Evolutionary conservation across 805 yeast genomes (phyloP).

Genomic region (Pichia nanzhaoensis): DNA sequence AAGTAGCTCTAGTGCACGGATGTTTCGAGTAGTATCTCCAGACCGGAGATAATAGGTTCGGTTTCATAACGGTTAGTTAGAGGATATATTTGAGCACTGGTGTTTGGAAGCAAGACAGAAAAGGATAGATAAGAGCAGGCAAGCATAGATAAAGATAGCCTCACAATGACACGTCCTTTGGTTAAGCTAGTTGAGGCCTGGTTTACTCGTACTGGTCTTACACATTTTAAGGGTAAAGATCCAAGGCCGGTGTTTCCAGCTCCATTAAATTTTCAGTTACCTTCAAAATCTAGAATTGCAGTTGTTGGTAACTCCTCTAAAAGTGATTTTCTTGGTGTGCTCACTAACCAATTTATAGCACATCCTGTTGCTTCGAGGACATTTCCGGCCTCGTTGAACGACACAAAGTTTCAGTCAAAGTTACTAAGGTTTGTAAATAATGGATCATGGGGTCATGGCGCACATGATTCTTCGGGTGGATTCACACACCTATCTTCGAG

Average conservation of each 20-base stretch:
- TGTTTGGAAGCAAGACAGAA: too few relatives aligned
- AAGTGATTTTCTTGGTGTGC: slow-evolving; percentile 43
- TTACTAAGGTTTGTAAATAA: slow-evolving; percentile 33
- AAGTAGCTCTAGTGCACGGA: too few relatives aligned
- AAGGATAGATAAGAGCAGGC: not conserved
- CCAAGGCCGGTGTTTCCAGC: slow-evolving; percentile 28
- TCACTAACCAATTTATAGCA: slow-evolving; percentile 50
- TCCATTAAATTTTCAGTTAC: slow-evolving; percentile 37
- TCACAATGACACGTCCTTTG: not conserved
- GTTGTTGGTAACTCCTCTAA: slow-evolving; percentile 46
- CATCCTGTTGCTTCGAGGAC: slow-evolving; percentile 47
- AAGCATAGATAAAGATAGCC: too few relatives aligned
- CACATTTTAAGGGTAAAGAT: not conserved
- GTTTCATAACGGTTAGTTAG: too few relatives aligned
- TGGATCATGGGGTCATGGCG: slow-evolving; percentile 31
- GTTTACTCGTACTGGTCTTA: slow-evolving; percentile 11
- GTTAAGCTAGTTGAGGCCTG: slow-evolving; percentile 10
- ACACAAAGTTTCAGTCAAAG: slow-evolving; percentile 36
- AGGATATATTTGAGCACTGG: too few relatives aligned
- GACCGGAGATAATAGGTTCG: too few relatives aligned
- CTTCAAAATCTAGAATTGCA: slow-evolving; percentile 43
- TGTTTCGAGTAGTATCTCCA: too few relatives aligned
- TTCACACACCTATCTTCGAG: slow-evolving; percentile 79
- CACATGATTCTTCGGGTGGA: slow-evolving; percentile 35
- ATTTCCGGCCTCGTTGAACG: slow-evolving; percentile 47